Percentiles rank a stretch among this genome's conserved stretches.
These are phyloP conservation scores for Chrysoporthe cubensis DNA, from an alignment of 2,329 filamentous ascomycete genomes.

Conservation along the genomic window DNA sequence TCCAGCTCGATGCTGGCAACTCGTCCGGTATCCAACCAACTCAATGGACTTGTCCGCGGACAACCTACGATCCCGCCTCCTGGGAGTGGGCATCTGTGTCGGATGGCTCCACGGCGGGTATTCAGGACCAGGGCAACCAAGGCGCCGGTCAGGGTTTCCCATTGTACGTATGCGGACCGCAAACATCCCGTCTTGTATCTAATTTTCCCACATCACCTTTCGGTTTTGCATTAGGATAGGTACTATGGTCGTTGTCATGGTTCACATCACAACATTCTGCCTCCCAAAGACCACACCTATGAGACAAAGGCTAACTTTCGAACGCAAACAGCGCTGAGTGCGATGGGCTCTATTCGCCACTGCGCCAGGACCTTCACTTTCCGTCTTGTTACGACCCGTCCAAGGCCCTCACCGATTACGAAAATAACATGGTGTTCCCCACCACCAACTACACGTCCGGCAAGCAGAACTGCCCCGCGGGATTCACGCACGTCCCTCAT, in stretches of 20 bases:
- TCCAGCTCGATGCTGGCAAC: slow-evolving; percentile 54
- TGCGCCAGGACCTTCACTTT: slow-evolving; percentile 71
- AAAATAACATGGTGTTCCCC: slow-evolving; percentile 71
- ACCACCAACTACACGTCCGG: slow-evolving; percentile 42
- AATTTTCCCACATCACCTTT: too few species aligned
- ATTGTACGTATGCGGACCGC: slow-evolving; percentile 38
- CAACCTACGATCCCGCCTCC: slow-evolving; percentile 48
- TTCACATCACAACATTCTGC: too few species aligned
- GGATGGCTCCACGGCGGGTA: slow-evolving; percentile 58
- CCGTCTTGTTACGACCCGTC: slow-evolving; percentile 74
- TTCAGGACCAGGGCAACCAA: slow-evolving; percentile 57
- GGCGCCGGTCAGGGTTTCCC: slow-evolving; percentile 70
- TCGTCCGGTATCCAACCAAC: slow-evolving; percentile 57
- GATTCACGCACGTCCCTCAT: slow-evolving; percentile 59
- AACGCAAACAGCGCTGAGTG: slow-evolving; percentile 55
- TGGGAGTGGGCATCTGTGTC: slow-evolving; percentile 62
- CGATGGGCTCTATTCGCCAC: slow-evolving; percentile 63
- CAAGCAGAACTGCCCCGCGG: slow-evolving; percentile 57
- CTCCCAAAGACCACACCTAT: too few species aligned
- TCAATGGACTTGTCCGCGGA: slow-evolving; percentile 65
- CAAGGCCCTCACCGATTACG: slow-evolving; percentile 61
- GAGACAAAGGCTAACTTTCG: background rate
- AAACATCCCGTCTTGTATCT: too few species aligned
- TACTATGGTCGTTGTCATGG: background rate
- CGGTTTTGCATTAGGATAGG: too few species aligned